Percentiles rank a stretch among this genome's conserved stretches.
Conservation (phyloP, 1,284 basidiomycete genomes). For the Sanghuangporus weigelae region DNA sequence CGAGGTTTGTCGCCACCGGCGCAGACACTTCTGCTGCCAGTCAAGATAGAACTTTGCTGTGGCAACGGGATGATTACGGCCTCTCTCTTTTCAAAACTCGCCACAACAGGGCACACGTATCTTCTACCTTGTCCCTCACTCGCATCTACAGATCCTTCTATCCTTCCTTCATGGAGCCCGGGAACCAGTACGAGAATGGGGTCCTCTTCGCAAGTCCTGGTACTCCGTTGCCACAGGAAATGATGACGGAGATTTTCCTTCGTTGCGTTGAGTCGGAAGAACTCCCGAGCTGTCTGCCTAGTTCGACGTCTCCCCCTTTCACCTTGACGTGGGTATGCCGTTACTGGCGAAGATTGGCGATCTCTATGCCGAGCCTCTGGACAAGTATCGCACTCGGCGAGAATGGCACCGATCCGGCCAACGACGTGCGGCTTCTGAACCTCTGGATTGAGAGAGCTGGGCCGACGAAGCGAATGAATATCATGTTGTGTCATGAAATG, state of each 20-base stretch:
- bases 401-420: constrained; percentile 5
- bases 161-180: background rate
- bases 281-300: background rate
- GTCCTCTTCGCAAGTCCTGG: constrained; percentile 3
- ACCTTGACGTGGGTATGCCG: constrained; percentile 14
- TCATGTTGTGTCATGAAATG: constrained; percentile 10
- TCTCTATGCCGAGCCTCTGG: constrained; percentile 8
- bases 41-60: background rate
- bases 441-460: constrained; percentile 8
- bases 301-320: constrained; percentile 3
- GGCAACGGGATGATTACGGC: background rate
- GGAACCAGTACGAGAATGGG: constrained; percentile 1
- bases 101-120: background rate
- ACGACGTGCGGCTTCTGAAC: constrained; percentile 7
- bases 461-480: background rate
- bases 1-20: background rate
- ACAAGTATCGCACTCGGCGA: constrained; percentile 10
- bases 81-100: background rate
- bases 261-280: constrained; percentile 5
- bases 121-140: background rate
- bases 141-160: background rate
- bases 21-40: background rate
- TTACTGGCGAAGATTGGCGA: constrained; percentile 5
- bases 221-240: constrained; percentile 5
- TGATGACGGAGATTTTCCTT: constrained; percentile 6